phyloP scores from a whole-genome alignment of 2,329 filamentous ascomycete species.

The Colletotrichum gloeosporioides region DNA sequence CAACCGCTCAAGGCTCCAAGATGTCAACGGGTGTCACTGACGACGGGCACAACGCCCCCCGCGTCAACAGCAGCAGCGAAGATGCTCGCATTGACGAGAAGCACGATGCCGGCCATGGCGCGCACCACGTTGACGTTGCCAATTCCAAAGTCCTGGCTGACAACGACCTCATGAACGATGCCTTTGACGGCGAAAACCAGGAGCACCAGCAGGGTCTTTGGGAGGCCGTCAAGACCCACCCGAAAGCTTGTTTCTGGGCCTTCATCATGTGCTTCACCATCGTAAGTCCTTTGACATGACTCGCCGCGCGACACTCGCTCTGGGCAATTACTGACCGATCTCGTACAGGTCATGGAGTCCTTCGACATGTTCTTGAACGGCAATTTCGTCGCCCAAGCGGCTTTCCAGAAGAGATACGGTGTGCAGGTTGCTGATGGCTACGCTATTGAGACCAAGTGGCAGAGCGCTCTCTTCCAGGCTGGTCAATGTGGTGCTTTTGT shows the following conservation, averaged over 20 bases:
- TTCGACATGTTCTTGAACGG: slow-evolving; percentile 54
- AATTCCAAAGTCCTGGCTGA: slow-evolving; percentile 40
- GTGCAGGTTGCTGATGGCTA: slow-evolving; percentile 24
- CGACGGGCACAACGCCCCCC: not conserved
- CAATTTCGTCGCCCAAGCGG: slow-evolving; percentile 48
- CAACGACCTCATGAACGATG: slow-evolving; percentile 42
- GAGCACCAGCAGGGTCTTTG: slow-evolving; percentile 47
- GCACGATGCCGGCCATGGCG: not conserved
- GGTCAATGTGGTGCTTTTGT: slow-evolving; percentile 40
- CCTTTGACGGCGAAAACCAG: slow-evolving; percentile 45
- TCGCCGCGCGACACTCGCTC: not conserved
- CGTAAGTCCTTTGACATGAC: slow-evolving; percentile 33
- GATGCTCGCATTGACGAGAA: slow-evolving; percentile 7
- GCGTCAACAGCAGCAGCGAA: not conserved
- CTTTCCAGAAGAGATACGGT: slow-evolving; percentile 44
- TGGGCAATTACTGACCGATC: not conserved
- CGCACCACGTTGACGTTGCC: slow-evolving; percentile 29
- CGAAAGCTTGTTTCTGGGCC: slow-evolving; percentile 51
- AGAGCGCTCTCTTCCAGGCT: slow-evolving; percentile 37
- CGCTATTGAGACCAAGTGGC: slow-evolving; percentile 46
- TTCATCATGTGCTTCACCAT: slow-evolving; percentile 57
- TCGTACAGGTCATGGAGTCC: slow-evolving; percentile 52
- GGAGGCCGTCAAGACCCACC: slow-evolving; percentile 42
- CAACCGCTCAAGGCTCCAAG: not conserved
- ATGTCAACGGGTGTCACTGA: slow-evolving; percentile 20